Conservation (phyloP, 108 stramenopile genomes). For the Skeletonema potamos region DNA sequence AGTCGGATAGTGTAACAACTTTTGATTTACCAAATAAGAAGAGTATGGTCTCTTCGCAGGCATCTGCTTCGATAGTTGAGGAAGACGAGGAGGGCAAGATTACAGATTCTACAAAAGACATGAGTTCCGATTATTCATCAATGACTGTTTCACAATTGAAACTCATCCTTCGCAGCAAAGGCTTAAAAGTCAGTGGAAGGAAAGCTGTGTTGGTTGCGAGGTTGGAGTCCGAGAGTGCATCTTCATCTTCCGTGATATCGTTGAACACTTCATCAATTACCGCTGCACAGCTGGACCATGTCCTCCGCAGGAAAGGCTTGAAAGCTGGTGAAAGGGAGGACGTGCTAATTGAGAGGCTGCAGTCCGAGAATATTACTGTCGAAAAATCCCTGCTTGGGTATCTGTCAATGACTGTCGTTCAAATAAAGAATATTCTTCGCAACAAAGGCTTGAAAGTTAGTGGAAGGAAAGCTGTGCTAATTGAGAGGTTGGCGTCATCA, state of each 20-base stretch:
- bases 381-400: background rate
- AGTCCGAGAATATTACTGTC: background rate
- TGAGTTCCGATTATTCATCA: background rate
- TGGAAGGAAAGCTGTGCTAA: background rate
- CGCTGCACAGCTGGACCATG: background rate
- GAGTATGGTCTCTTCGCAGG: background rate
- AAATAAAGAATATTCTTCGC: background rate
- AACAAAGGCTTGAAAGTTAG: background rate
- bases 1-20: background rate
- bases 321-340: background rate
- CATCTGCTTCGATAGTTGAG: background rate
- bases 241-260: background rate
- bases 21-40: background rate
- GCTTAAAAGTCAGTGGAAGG: slow-evolving; percentile 23
- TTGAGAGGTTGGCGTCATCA: background rate
- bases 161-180: slow-evolving; percentile 6
- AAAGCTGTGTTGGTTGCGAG: slow-evolving; percentile 20
- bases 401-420: background rate
- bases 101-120: background rate
- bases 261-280: background rate
- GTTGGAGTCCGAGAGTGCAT: background rate
- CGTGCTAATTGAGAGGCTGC: background rate
- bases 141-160: slow-evolving; percentile 27
- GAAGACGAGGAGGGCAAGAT: background rate
- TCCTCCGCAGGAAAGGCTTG: background rate